Base-by-base conservation (phyloP, 2,329 filamentous ascomycete genomes). In the Colletotrichum neosansevieriae region DNA sequence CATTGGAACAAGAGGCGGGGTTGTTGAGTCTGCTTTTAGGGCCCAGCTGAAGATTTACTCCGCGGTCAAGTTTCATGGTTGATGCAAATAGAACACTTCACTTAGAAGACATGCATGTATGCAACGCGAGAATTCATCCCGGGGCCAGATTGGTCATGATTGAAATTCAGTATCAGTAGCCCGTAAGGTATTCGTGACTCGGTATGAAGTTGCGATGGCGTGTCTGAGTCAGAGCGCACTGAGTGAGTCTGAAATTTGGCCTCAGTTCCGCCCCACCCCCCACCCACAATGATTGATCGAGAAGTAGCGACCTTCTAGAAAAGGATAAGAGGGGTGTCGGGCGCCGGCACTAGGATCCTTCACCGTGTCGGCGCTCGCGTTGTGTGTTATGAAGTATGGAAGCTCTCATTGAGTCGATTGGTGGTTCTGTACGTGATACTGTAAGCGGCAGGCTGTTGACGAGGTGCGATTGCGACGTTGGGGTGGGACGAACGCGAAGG, bases 281-380 rank as follows among this genome's bases (percentile, higher is more conserved):
- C 29, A 29, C 19, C 34, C 49, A 24, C 24, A 51, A 51, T 34
- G 54, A 58, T 58, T 58, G 38, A 15, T 13, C n/a, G 29, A 34
- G 15, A 15, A 7, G 40, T 13, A n/a, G 54, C 44, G 58, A 67
- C 63, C 63, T 67, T 67, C 58, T 63, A 34, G 32, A 66, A 56
- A 36, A 11, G 58, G 58, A 44, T 10, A 36, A 34, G 62, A 51
- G 21, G 38, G 21, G 24, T 15, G 13, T n/a, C 19, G 50, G 40
- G 6, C 12, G 34, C 21, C 61, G 60, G 61, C 61, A 58, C 32
- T 12, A 3, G 15, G 11, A 54, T 61, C 49, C 56, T 59, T 59
- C 21, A 24, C 4, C 21, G 21, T 2, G 21, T 24, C 21, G 21
- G 21, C 21, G 21, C 21, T 24, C 21, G 21, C 21, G 21, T 24